Percentiles rank a stretch among this genome's conserved stretches.
phyloP scores from a whole-genome alignment of 2,329 filamentous ascomycete genomes.

The Dryadomyces quercivorus region DNA sequence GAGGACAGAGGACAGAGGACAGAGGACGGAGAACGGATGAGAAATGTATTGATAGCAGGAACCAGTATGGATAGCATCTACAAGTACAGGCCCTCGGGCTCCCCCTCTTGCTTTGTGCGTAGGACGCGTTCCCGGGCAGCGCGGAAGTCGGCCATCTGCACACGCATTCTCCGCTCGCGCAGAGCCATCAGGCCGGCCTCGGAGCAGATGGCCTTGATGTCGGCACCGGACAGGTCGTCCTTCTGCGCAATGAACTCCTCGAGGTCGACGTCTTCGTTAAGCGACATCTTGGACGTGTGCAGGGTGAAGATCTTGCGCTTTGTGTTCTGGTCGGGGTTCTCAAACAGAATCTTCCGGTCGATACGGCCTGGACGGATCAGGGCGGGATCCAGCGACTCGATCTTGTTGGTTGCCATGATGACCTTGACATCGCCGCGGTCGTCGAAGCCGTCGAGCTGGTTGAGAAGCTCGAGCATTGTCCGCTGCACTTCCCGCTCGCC shows the following conservation, averaged over 20 bases:
- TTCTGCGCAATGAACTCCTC: constrained; percentile 99
- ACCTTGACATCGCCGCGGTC: constrained; percentile 98
- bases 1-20: neutral
- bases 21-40: neutral
- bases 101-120: constrained; percentile 97
- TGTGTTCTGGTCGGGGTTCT: constrained; percentile 68
- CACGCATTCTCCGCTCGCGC: constrained; percentile 89
- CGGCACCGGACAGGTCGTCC: constrained; percentile 90
- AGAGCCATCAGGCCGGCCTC: constrained; percentile 92
- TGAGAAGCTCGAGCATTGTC: constrained; percentile 96
- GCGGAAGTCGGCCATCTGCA: constrained; percentile 97
- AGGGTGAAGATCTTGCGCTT: constrained; percentile 96
- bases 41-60: neutral
- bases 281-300: constrained; percentile 96
- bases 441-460: constrained; percentile 97
- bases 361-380: constrained; percentile 95
- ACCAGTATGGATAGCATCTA: constrained; percentile 34
- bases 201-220: constrained; percentile 98
- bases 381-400: constrained; percentile 90
- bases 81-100: constrained; percentile 97
- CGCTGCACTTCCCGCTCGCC: constrained; percentile 96
- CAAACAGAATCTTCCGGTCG: constrained; percentile 85
- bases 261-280: constrained; percentile 92
- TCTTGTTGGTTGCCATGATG: constrained; percentile 99
- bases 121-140: constrained; percentile 85